Conservation (phyloP, 2,329 filamentous ascomycete species). For the Cadophora sp. region DNA sequence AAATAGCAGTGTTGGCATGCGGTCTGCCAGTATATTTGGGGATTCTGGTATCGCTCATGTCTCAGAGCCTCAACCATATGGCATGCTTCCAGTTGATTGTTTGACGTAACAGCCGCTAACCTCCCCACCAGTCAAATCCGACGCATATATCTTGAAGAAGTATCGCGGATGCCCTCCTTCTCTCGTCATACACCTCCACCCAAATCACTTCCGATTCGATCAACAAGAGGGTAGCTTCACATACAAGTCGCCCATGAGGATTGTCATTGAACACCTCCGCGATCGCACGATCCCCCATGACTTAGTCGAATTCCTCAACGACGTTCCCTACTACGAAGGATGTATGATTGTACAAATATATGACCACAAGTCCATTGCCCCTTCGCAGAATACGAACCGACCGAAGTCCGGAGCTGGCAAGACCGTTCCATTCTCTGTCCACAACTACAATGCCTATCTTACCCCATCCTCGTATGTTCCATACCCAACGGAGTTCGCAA, state of each 20-base stretch:
- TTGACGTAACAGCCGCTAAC: conserved; percentile 38
- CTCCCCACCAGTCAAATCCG: conserved; percentile 67
- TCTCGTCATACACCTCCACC: conserved; percentile 83
- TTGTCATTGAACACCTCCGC: conserved; percentile 77
- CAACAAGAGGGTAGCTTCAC: conserved; percentile 90
- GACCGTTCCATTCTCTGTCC: conserved; percentile 78
- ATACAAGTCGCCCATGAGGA: conserved; percentile 90
- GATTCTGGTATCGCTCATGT: conserved; percentile 50
- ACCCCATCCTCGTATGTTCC: conserved; percentile 87
- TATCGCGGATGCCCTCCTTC: conserved; percentile 78
- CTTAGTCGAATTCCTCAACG: conserved; percentile 78
- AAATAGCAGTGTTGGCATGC: conserved; percentile 55
- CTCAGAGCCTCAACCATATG: conserved; percentile 58
- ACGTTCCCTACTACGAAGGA: conserved; percentile 88
- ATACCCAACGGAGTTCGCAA: conserved; percentile 64
- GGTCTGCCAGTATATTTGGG: conserved; percentile 55
- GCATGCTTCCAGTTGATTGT: conserved; percentile 48
- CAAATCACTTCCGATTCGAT: conserved; percentile 89
- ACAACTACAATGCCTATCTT: conserved; percentile 89
- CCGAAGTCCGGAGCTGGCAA: conserved; percentile 64
- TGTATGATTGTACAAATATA: conserved; percentile 95
- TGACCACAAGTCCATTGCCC: conserved; percentile 76
- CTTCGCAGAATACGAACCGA: conserved; percentile 64
- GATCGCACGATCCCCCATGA: conserved; percentile 86
- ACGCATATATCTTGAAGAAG: conserved; percentile 82